phyloP scores from a whole-genome alignment of 2,329 filamentous ascomycete species.

The Periconia sp. region DNA sequence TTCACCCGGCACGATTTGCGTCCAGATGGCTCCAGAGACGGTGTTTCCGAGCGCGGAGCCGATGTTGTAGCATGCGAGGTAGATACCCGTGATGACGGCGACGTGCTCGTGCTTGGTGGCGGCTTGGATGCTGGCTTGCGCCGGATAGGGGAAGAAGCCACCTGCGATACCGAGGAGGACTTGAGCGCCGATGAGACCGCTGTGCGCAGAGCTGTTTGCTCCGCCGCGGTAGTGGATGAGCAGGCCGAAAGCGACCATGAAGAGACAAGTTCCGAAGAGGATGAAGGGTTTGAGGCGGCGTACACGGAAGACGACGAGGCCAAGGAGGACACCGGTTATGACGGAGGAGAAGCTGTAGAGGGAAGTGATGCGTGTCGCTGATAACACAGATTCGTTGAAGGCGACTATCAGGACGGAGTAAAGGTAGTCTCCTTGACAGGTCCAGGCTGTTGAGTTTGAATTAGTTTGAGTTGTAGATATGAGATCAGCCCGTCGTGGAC shows the following conservation, averaged over 20 bases:
- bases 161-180: slow-evolving; percentile 64
- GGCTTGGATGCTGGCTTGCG: slow-evolving; percentile 55
- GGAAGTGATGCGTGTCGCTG: slow-evolving; percentile 61
- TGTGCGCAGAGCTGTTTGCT: slow-evolving; percentile 45
- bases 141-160: slow-evolving; percentile 61
- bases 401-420: slow-evolving; percentile 64
- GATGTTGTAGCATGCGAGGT: slow-evolving; percentile 64
- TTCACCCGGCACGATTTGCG: slow-evolving; percentile 50
- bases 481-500: background rate
- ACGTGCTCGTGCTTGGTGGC: slow-evolving; percentile 58
- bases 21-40: slow-evolving; percentile 65
- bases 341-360: slow-evolving; percentile 63
- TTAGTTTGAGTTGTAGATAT: background rate
- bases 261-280: slow-evolving; percentile 60
- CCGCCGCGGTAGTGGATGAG: slow-evolving; percentile 65
- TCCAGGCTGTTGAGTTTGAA: slow-evolving; percentile 46
- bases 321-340: slow-evolving; percentile 59
- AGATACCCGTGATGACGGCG: slow-evolving; percentile 65
- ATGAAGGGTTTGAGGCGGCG: slow-evolving; percentile 66
- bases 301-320: slow-evolving; percentile 57
- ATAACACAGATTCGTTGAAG: slow-evolving; percentile 60
- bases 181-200: slow-evolving; percentile 64
- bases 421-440: slow-evolving; percentile 65
- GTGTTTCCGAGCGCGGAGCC: slow-evolving; percentile 63
- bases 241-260: slow-evolving; percentile 66